Conservation (phyloP, 495 filamentous ascomycete genomes). For the Hypoxylon crocopeplum region DNA sequence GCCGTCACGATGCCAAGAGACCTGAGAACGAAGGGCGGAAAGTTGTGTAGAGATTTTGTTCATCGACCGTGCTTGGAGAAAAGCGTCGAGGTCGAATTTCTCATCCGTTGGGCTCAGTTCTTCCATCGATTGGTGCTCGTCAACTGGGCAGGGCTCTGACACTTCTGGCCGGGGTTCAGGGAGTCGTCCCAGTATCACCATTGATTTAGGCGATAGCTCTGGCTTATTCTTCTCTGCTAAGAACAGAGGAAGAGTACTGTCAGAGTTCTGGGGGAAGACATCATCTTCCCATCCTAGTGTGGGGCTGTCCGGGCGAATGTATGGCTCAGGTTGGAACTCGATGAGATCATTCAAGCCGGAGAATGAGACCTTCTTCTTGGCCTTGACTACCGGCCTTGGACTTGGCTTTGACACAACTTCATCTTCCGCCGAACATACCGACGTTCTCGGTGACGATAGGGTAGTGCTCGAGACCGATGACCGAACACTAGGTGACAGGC, state of each 20-base stretch:
- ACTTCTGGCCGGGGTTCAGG: slow-evolving; percentile 7
- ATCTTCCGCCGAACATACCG: slow-evolving; percentile 50
- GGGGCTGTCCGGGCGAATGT: slow-evolving; percentile 55
- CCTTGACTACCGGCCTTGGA: slow-evolving; percentile 19
- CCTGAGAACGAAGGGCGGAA: slow-evolving; percentile 45
- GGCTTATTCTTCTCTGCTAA: slow-evolving; percentile 15
- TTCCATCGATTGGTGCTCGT: slow-evolving; percentile 6
- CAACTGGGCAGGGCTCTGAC: not conserved
- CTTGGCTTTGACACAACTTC: slow-evolving; percentile 24
- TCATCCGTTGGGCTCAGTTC: slow-evolving; percentile 25
- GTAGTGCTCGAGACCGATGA: slow-evolving; percentile 48
- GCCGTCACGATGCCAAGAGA: slow-evolving; percentile 48
- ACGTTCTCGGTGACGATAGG: slow-evolving; percentile 52
- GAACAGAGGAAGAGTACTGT: slow-evolving; percentile 19
- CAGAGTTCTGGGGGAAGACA: slow-evolving; percentile 30
- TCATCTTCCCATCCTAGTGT: slow-evolving; percentile 53
- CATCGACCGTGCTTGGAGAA: slow-evolving; percentile 48
- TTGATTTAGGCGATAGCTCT: not conserved
- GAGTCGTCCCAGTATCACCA: not conserved
- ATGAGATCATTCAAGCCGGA: slow-evolving; percentile 48
- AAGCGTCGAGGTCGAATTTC: slow-evolving; percentile 39
- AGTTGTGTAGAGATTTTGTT: slow-evolving; percentile 54
- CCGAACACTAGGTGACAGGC: slow-evolving; percentile 52
- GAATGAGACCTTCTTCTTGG: slow-evolving; percentile 63
- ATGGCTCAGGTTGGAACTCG: slow-evolving; percentile 47